Evolutionary conservation across 768 basidiomycete species (phyloP).

Genomic region (Lyophyllum atratum): DNA sequence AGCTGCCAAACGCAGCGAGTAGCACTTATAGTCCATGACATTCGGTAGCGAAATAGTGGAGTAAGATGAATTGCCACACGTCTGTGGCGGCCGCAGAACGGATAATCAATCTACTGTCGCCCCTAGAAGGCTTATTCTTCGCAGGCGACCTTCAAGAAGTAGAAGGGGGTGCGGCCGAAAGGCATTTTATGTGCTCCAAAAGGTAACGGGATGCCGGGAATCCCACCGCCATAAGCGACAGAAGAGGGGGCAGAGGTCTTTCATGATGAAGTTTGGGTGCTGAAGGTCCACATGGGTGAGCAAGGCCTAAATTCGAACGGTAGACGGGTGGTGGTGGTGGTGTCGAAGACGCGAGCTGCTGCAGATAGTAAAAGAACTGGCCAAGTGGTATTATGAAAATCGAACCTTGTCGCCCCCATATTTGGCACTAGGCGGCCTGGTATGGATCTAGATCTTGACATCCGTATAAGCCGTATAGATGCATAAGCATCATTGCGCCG

Average conservation of each 20-base stretch:
- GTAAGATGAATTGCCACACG: not conserved
- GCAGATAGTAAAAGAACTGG: too few relatives aligned
- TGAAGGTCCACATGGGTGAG: not conserved
- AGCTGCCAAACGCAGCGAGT: too few relatives aligned
- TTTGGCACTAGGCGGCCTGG: too few relatives aligned
- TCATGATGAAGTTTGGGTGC: not conserved
- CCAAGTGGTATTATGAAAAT: too few relatives aligned
- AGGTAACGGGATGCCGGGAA: not conserved
- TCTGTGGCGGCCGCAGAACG: not conserved
- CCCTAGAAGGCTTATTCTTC: not conserved
- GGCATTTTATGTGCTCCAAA: not conserved
- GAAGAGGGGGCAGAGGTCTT: not conserved
- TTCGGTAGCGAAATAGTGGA: not conserved
- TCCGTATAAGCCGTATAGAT: too few relatives aligned
- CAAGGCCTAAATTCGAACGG: not conserved
- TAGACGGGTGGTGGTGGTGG: not conserved
- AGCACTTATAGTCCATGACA: not conserved
- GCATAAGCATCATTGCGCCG: not conserved
- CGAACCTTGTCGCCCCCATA: too few relatives aligned
- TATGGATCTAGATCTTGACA: too few relatives aligned
- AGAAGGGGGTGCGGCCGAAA: not conserved
- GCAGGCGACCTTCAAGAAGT: not conserved
- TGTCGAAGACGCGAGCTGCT: not conserved
- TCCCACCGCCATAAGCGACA: not conserved
- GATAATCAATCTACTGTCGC: not conserved